Percentiles rank a stretch among this genome's conserved stretches.
Evolutionary conservation across 768 basidiomycete species (phyloP).

Genomic region (Suillus weaverae): DNA sequence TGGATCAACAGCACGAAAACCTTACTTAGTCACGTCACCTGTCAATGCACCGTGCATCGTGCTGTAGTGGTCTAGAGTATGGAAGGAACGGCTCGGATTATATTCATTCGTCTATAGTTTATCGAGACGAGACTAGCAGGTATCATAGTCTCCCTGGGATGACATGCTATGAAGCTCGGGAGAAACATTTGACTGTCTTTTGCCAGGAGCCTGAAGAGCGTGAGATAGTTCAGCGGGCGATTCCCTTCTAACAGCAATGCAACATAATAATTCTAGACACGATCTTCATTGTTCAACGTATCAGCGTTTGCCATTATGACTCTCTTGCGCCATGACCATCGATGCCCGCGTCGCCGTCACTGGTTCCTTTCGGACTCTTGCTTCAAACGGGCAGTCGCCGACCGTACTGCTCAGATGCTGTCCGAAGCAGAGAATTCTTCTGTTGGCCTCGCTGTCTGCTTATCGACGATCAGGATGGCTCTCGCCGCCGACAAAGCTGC

Average conservation of each 20-base stretch:
- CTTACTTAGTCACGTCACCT: not conserved
- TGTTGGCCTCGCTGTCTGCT: not conserved
- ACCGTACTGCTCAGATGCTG: not conserved
- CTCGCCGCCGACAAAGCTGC: not conserved
- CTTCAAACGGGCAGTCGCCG: not conserved
- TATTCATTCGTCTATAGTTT: too few species aligned
- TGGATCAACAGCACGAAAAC: not conserved
- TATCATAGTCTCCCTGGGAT: too few species aligned
- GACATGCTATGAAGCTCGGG: not conserved
- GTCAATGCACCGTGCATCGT: not conserved
- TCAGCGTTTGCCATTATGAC: not conserved
- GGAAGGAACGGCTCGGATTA: not conserved
- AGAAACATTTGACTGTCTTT: too few species aligned
- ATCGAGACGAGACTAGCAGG: too few species aligned
- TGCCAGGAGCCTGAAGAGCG: too few species aligned
- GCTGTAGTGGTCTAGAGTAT: not conserved
- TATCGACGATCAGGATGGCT: not conserved
- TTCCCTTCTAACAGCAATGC: too few species aligned
- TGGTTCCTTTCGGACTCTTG: not conserved
- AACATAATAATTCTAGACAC: too few species aligned
- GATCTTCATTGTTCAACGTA: too few species aligned
- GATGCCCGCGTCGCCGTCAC: not conserved
- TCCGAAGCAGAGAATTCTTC: not conserved
- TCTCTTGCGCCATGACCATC: not conserved
- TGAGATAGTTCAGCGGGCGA: too few species aligned